Base-by-base conservation (phyloP, 768 basidiomycete genomes). In the Hortiboletus campestris region DNA sequence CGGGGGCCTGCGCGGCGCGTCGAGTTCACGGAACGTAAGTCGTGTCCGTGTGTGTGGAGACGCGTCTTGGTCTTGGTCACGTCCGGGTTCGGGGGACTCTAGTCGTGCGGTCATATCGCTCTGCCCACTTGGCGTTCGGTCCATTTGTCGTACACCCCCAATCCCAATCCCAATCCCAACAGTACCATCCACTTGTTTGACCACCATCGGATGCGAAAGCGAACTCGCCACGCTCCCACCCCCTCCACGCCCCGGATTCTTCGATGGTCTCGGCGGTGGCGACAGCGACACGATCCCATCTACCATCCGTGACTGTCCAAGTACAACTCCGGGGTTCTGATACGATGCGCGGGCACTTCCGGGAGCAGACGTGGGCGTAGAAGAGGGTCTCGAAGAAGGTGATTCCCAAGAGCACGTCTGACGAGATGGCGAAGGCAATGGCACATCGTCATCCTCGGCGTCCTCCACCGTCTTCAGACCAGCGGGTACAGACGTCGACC, bases 11-110 rank as follows among this genome's bases (percentile, higher is more conserved):
- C 70, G 69, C 29, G 66, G 67, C 29, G 57, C 62, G n/a, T 70
- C 62, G 22, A 84, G 63, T 60, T 81, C 77, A 13, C 84, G 78
- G 72, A 82, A 85, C 42, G 73, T 79, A 45, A 78, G 46, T 20
- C 72, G 72, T 39, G 75, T 69, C 9, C 67, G 69, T 10, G 55
- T 40, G 43, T 60, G 41, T 51, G 61, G 50, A 43, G 48, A 49
- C 25, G 58, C 11, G 35, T 43, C 55, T 19, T n/a, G 62, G 54
- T 55, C 61, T 47, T 31, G 46, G 38, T 46, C 54, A 16, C 19
- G 38, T 29, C 49, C 17, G 1, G 43, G 40, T 45, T 57, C 58
- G 17, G 56, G 51, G 11, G 54, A 52, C 11, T 38, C 58, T 17
- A 49, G 0, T 19, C 64, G 64, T 25, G 70, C 66, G 6, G 71